Percentiles rank a stretch among this genome's conserved stretches.
Evolutionary conservation across 164 flowering plant genomes (phyloP).

Genomic region (Piper betle): DNA sequence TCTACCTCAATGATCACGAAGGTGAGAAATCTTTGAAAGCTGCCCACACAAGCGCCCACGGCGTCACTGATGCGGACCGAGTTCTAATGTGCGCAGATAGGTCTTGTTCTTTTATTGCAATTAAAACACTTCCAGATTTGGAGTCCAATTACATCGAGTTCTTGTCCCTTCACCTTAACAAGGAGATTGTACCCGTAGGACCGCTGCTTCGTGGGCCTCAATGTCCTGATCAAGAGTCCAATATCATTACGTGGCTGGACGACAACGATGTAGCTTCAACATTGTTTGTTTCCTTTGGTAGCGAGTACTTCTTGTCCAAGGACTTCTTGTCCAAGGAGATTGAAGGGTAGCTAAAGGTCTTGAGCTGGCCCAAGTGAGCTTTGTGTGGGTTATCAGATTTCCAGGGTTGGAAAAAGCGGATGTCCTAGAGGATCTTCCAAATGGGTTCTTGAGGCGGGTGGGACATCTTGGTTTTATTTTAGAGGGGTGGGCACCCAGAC

Average conservation of each 20-base stretch:
- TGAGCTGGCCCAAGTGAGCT: slow-evolving; percentile 19
- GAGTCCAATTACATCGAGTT: slow-evolving; percentile 25
- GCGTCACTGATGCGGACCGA: slow-evolving; percentile 1
- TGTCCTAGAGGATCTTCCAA: slow-evolving; percentile 16
- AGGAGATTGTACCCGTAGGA: slow-evolving; percentile 21
- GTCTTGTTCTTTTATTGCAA: slow-evolving; percentile 10
- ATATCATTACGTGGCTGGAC: slow-evolving; percentile 20
- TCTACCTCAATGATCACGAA: slow-evolving; percentile 9
- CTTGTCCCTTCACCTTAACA: slow-evolving; percentile 4
- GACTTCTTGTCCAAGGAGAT: too few species aligned
- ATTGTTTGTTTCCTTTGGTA: slow-evolving; percentile 31
- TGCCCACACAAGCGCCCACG: neutral
- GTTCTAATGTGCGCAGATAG: slow-evolving; percentile 3
- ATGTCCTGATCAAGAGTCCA: neutral
- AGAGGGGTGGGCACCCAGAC: slow-evolving; percentile 28
- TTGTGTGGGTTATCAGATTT: slow-evolving; percentile 26
- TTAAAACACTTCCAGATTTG: slow-evolving; percentile 19
- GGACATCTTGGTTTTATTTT: slow-evolving; percentile 10
- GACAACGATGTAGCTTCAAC: slow-evolving; percentile 9
- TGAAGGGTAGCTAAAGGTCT: slow-evolving; percentile 23
- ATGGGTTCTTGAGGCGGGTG: slow-evolving; percentile 3
- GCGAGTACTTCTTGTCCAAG: slow-evolving; percentile 22
- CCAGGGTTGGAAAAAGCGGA: slow-evolving; percentile 8
- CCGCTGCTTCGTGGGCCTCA: slow-evolving; percentile 17
- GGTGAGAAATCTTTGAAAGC: neutral